Conservation (phyloP, 306 rosid species). For the Cucurbita moschata region DNA sequence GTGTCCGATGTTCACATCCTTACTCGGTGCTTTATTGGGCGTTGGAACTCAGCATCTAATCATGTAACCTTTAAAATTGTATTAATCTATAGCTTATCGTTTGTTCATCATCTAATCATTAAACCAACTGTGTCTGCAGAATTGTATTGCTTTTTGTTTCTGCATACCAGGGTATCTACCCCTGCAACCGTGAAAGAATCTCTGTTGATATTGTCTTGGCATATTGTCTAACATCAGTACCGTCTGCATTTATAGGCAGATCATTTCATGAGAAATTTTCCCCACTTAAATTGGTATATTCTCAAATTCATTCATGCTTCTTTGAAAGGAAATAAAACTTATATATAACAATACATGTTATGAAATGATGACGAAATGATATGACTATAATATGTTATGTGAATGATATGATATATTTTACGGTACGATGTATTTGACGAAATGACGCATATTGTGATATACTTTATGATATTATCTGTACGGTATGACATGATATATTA, state of each 20-base stretch:
- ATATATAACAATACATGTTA: no score
- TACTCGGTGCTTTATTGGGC: conserved; percentile 9
- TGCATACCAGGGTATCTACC: not conserved
- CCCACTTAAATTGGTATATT: not conserved
- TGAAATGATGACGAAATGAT: no score
- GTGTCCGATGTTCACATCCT: conserved; percentile 5
- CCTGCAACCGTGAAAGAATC: not conserved
- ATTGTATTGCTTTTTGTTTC: not conserved
- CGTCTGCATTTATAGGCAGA: conserved; percentile 4
- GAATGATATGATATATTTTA: no score
- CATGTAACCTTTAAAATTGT: conserved; percentile 1
- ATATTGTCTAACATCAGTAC: conserved; percentile 1
- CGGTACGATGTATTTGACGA: no score
- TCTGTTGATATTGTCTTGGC: not conserved
- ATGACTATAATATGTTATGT: no score
- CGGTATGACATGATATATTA: no score
- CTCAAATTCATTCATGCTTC: not conserved
- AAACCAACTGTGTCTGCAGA: not conserved
- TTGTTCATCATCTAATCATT: not conserved
- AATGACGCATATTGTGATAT: no score
- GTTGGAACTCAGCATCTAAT: conserved; percentile 12
- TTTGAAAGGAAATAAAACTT: no score
- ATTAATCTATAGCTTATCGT: not conserved
- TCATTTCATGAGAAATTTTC: conserved; percentile 7
- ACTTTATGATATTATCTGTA: no score